Evolutionary conservation across 2,329 filamentous ascomycete species (phyloP), one percentile per base, ranked within the genome.

Genomic region (Microthyrium microscopicum): DNA sequence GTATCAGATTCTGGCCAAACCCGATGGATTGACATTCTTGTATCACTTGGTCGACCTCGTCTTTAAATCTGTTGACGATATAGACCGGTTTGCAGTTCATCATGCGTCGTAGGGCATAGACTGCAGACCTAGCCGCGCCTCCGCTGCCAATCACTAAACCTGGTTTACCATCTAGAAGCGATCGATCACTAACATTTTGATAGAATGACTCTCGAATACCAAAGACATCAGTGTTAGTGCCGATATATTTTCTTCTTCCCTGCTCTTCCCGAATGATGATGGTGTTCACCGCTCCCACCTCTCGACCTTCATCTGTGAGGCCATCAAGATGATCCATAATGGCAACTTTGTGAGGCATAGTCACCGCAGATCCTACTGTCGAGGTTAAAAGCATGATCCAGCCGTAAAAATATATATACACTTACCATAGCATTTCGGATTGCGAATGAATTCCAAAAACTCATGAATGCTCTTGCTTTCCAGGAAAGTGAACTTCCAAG

Each of bases 291-390:
- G 80, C 80, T 30, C 80, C 79, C 16, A 84, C 75, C 22, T 75
- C 72, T 31, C 67, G 65, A 43, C 72, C 79, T 54, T 84, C 77
- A 16, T 71, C 66, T 5, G 78, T 83, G 24, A 85, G 59, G 34
- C 74, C 69, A 47, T 87, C 79, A 6, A 87, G 65, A 43, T 81
- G 64, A 0, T 70, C 63, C 39, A 85, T 69, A 48, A 87, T 82
- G 44, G 71, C 64, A 18, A 87, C 70, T 54, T 89, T 87, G 61
- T 82, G 74, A 0, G 81, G 81, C 80, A 87, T 89, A 15, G 80
- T 87, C 24, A 87, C 73, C 3, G 76, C 72, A 16, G 75, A 70
- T 35, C 76, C 75, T 68, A 41, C 11, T 41, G 35, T 7, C 26
- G 32, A 12, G 30, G 21, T 19, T 8, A 12, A 12, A 17, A 26